These are phyloP conservation scores for Beauveria varroae DNA, from an alignment of 2,329 filamentous ascomycete genomes.

Conservation along the genomic window DNA sequence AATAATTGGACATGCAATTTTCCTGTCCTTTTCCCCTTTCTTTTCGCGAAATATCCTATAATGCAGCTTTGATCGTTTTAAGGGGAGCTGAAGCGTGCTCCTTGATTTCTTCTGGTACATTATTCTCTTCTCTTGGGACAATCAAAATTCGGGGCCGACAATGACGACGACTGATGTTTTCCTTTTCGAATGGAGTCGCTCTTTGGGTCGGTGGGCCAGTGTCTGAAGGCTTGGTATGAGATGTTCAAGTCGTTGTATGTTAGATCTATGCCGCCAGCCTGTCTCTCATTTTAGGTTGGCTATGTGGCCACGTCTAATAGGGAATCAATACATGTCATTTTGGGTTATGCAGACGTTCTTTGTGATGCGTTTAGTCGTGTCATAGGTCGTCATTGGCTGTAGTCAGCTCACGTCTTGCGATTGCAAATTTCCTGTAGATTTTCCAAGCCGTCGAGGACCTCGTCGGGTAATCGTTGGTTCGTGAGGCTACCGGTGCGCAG, in stretches of 20 bases:
- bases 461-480: constrained; percentile 54
- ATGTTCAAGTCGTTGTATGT: constrained; percentile 10
- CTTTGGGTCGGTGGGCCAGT: neutral
- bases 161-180: constrained; percentile 8
- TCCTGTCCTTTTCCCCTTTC: neutral
- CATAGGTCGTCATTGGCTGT: neutral
- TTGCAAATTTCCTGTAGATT: constrained; percentile 52
- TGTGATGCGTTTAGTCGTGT: neutral
- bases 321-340: constrained; percentile 11
- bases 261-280: constrained; percentile 14
- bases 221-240: neutral
- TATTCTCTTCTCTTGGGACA: neutral
- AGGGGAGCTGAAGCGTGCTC: constrained; percentile 7
- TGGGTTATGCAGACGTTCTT: neutral
- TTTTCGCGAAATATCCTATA: constrained; percentile 5
- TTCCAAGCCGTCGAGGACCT: constrained; percentile 60
- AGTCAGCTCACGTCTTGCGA: constrained; percentile 28
- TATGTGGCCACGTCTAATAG: constrained; percentile 9
- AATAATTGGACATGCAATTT: constrained; percentile 3
- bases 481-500: constrained; percentile 71
- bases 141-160: constrained; percentile 3
- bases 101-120: constrained; percentile 9
- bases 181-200: constrained; percentile 6
- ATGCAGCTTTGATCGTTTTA: constrained; percentile 8
- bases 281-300: neutral